Percentiles rank a stretch among this genome's conserved stretches.
Conservation (phyloP, 2,329 filamentous ascomycete genomes). For the Raffaelea ambrosiae region DNA sequence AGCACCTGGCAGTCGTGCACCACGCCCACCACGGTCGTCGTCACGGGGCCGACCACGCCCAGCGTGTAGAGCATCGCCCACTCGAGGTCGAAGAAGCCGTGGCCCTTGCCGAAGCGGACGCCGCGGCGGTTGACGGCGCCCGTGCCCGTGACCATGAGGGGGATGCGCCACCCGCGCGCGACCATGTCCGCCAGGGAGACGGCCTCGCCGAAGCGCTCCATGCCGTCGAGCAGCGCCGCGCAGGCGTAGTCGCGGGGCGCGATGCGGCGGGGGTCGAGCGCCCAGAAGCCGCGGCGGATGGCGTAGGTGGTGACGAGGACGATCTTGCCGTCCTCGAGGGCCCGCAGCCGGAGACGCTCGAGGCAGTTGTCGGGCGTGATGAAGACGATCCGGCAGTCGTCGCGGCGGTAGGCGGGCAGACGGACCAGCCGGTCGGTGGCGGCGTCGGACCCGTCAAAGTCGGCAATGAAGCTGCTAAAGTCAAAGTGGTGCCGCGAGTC, state of each 20-base stretch:
- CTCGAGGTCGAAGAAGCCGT: conserved; percentile 8
- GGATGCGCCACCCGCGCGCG: background rate
- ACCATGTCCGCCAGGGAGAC: background rate
- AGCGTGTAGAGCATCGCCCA: conserved; percentile 4
- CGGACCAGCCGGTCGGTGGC: background rate
- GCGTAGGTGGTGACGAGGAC: conserved; percentile 4
- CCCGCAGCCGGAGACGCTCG: background rate
- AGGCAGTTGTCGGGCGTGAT: conserved; percentile 7
- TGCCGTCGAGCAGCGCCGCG: conserved; percentile 5
- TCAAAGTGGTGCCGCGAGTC: conserved; percentile 7
- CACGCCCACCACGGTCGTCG: background rate
- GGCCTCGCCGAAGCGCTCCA: background rate
- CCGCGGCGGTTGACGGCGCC: conserved; percentile 1
- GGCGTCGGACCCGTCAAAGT: conserved; percentile 1
- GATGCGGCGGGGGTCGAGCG: conserved; percentile 3
- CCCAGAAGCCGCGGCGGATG: conserved; percentile 5
- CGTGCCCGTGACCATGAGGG: conserved; percentile 6
- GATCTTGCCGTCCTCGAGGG: background rate
- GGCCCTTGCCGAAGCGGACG: conserved; percentile 7
- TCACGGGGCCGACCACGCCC: background rate
- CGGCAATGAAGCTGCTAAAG: conserved; percentile 4
- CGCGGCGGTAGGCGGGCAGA: background rate
- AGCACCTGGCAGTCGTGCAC: conserved; percentile 8
- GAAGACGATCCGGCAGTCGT: background rate
- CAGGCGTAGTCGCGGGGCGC: background rate